phyloP scores from a whole-genome alignment of 2,329 filamentous ascomycete genomes.

The Phyllachora maydis region DNA sequence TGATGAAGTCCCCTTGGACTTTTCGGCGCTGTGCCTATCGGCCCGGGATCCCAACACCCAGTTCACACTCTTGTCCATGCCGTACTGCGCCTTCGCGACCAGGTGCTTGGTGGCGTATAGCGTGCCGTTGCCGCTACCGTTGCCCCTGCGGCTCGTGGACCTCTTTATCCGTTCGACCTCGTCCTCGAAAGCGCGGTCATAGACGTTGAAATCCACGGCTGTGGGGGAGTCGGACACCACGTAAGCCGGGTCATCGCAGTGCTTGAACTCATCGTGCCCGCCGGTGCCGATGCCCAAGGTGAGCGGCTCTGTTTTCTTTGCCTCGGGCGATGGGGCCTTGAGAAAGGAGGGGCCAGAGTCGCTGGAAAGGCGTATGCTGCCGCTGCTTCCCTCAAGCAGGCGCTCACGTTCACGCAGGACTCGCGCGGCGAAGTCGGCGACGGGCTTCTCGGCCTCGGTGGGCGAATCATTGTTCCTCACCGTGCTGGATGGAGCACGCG shows the following conservation, averaged over 20 bases:
- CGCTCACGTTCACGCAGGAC: constrained; percentile 24
- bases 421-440: constrained; percentile 24
- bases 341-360: constrained; percentile 11
- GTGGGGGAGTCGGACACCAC: constrained; percentile 70
- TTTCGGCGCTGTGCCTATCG: no score
- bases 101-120: constrained; percentile 28
- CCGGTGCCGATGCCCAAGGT: constrained; percentile 63
- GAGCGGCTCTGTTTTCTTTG: constrained; percentile 36
- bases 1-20: no score
- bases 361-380: no score
- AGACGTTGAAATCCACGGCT: constrained; percentile 69
- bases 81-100: constrained; percentile 18
- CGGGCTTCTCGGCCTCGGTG: constrained; percentile 13
- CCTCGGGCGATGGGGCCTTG: constrained; percentile 43
- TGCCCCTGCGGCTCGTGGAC: constrained; percentile 14
- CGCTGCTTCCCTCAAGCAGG: constrained; percentile 12
- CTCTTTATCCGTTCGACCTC: constrained; percentile 53
- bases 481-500: no score
- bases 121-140: constrained; percentile 14
- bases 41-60: no score
- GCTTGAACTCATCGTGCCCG: constrained; percentile 22
- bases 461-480: no score
- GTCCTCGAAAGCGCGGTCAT: constrained; percentile 69
- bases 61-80: constrained; percentile 15
- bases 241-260: constrained; percentile 15